Evolutionary conservation across 495 filamentous ascomycete species (phyloP).

Genomic region (Trypethelium eluteriae): DNA sequence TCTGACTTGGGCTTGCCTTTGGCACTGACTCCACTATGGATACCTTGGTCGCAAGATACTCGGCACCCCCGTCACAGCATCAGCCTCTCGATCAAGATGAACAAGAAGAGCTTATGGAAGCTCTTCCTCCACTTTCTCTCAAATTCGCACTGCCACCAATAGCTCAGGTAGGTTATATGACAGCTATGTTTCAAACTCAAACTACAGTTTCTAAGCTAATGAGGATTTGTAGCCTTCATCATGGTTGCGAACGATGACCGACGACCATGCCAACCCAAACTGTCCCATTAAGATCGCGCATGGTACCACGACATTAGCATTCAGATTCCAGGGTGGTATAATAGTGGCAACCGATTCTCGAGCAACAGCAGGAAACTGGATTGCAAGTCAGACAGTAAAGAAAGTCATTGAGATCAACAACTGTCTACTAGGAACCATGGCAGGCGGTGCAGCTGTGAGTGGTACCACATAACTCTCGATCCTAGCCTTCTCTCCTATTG

Average conservation of each 20-base stretch:
- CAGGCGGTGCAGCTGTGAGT: constrained; percentile 86
- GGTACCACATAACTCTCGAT: not conserved
- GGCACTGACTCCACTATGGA: constrained; percentile 57
- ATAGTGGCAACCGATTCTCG: constrained; percentile 96
- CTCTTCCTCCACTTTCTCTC: constrained; percentile 65
- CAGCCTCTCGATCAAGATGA: constrained; percentile 68
- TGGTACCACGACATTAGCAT: constrained; percentile 96
- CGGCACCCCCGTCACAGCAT: constrained; percentile 60
- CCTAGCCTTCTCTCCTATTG: not conserved
- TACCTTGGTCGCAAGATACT: constrained; percentile 84
- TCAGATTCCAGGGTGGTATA: constrained; percentile 95
- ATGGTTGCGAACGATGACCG: constrained; percentile 93
- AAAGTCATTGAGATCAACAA: constrained; percentile 96
- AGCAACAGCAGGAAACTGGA: constrained; percentile 96
- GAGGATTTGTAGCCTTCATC: constrained; percentile 51
- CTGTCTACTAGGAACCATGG: constrained; percentile 92
- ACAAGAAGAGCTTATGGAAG: constrained; percentile 61
- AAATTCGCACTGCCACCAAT: constrained; percentile 94
- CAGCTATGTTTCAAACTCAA: not conserved
- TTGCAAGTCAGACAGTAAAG: constrained; percentile 98
- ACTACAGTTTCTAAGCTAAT: constrained; percentile 13
- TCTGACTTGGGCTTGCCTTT: not conserved
- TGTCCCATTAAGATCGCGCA: constrained; percentile 99
- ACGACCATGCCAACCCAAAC: constrained; percentile 91
- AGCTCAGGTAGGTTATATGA: constrained; percentile 58